A percentile compares a stretch with the other conserved stretches of the same genome.
phyloP scores from a whole-genome alignment of 208 protist genomes.

The Crithidia thermophila region DNA sequence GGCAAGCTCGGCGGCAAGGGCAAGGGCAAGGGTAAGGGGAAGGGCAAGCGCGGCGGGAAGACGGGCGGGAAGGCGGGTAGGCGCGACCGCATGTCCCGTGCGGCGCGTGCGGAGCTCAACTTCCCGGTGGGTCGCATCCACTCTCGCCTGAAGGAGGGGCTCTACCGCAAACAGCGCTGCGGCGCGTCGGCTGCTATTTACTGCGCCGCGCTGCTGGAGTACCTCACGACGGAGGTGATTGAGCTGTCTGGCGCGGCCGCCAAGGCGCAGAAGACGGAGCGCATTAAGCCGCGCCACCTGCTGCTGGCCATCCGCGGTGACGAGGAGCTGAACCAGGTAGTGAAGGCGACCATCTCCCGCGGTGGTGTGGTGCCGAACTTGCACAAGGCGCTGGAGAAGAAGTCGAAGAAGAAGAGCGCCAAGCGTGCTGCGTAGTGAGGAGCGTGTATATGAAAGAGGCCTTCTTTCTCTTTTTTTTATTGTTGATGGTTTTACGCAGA shows the following conservation, averaged over 20 bases:
- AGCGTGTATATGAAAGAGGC: neutral
- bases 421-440: constrained; percentile 64
- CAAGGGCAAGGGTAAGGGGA: constrained; percentile 66
- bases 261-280: constrained; percentile 97
- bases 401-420: constrained; percentile 89
- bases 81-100: constrained; percentile 86
- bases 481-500: neutral
- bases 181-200: constrained; percentile 98
- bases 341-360: constrained; percentile 94
- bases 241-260: constrained; percentile 98
- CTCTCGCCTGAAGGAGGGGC: constrained; percentile 96
- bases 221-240: constrained; percentile 98
- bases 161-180: constrained; percentile 95
- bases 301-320: constrained; percentile 98
- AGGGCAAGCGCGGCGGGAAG: constrained; percentile 92
- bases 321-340: constrained; percentile 99
- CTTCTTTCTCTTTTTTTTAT: neutral
- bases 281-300: constrained; percentile 99
- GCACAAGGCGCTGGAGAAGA: constrained; percentile 91
- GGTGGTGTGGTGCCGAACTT: constrained; percentile 91
- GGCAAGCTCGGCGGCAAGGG: constrained; percentile 88
- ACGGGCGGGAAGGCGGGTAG: constrained; percentile 88
- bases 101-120: constrained; percentile 90
- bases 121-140: constrained; percentile 99
- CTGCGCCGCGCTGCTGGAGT: constrained; percentile 98